A percentile compares a stretch with the other conserved stretches of the same genome.
Evolutionary conservation across 2,329 filamentous ascomycete species (phyloP).

Genomic region (Hirsutella thompsonii): DNA sequence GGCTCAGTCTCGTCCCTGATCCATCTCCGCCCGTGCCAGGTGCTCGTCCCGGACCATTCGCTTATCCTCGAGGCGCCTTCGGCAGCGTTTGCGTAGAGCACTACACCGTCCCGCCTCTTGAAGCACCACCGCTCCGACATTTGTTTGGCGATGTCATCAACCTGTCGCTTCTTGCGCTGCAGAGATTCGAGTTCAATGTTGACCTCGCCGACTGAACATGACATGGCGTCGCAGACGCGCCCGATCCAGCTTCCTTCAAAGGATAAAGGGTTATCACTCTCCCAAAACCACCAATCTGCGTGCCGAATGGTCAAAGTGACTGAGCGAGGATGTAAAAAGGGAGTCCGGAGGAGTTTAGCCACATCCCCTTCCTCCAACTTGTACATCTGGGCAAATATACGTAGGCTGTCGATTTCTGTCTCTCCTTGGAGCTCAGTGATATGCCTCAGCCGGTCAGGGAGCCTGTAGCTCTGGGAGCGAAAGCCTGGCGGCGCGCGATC

Average conservation of each 20-base stretch:
- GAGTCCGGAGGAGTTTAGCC: conserved; percentile 11
- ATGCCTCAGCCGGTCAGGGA: conserved; percentile 5
- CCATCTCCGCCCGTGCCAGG: conserved; percentile 24
- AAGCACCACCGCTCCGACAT: conserved; percentile 22
- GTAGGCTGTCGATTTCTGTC: conserved; percentile 18
- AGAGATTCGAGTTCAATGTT: conserved; percentile 34
- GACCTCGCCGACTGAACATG: conserved; percentile 22
- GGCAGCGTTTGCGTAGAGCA: conserved; percentile 16
- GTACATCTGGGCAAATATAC: conserved; percentile 30
- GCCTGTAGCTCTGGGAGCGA: not conserved
- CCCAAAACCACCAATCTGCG: conserved; percentile 35
- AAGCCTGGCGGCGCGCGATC: conserved; percentile 18
- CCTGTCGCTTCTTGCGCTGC: conserved; percentile 27
- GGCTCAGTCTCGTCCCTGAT: conserved; percentile 26
- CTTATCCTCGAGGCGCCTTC: conserved; percentile 13
- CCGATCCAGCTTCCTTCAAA: conserved; percentile 25
- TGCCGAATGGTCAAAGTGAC: conserved; percentile 34
- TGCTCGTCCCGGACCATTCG: conserved; percentile 31
- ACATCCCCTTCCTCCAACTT: conserved; percentile 19
- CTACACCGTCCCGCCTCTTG: conserved; percentile 16
- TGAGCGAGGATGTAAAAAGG: conserved; percentile 17
- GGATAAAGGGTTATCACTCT: conserved; percentile 19
- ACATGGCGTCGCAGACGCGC: conserved; percentile 10
- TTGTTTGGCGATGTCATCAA: conserved; percentile 28
- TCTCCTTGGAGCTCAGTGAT: conserved; percentile 11